A percentile compares a stretch with the other conserved stretches of the same genome.
phyloP scores from a whole-genome alignment of 257 asterid species.

The Forsythia viridissima region DNA sequence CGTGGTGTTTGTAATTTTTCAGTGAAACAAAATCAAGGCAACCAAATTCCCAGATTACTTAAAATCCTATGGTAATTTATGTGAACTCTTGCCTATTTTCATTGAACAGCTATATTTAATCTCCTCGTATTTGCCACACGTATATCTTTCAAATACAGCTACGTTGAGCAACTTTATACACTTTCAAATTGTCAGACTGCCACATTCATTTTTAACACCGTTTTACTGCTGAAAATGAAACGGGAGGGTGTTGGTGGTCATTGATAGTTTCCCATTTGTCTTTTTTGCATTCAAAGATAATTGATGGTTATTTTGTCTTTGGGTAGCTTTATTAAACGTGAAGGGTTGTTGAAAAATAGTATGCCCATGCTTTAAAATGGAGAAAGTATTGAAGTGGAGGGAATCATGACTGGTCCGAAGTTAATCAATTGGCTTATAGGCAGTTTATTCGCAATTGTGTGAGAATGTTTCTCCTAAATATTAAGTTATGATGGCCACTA shows the following conservation, averaged over 20 bases:
- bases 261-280: neutral
- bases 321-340: neutral
- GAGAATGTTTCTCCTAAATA: neutral
- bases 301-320: neutral
- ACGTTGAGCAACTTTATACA: neutral
- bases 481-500: neutral
- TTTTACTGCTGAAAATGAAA: neutral
- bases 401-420: neutral
- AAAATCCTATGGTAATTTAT: neutral
- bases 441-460: neutral
- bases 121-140: neutral
- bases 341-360: no score
- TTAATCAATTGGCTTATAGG: neutral
- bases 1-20: neutral
- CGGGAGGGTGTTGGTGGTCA: neutral
- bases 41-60: neutral
- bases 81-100: neutral
- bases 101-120: neutral
- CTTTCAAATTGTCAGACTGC: neutral
- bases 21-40: neutral
- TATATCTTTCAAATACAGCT: neutral
- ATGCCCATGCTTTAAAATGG: neutral
- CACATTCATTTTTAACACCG: neutral
- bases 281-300: neutral
- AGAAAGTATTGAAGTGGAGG: neutral